Evolutionary conservation across 1,284 basidiomycete genomes (phyloP).

Genomic region (Sphaerobolus stellatus): DNA sequence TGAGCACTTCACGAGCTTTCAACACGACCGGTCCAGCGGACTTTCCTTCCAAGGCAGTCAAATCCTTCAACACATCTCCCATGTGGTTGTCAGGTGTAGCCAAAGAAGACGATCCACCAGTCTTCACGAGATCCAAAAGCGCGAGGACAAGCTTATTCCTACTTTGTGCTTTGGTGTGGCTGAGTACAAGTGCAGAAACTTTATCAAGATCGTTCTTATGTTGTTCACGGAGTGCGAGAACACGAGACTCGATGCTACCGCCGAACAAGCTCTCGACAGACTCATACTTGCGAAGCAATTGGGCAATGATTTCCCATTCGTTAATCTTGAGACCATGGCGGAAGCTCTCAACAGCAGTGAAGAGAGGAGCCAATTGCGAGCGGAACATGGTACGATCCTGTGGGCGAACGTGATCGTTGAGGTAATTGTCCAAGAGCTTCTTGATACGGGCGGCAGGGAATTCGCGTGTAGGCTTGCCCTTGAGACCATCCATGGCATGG

Average conservation of each 20-base stretch:
- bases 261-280: conserved; percentile 91
- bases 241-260: conserved; percentile 88
- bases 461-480: conserved; percentile 67
- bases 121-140: conserved; percentile 88
- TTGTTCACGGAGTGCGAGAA: conserved; percentile 88
- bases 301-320: conserved; percentile 75
- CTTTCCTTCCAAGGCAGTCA: conserved; percentile 85
- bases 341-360: conserved; percentile 82
- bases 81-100: conserved; percentile 70
- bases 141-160: conserved; percentile 88
- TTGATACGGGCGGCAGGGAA: conserved; percentile 86
- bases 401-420: conserved; percentile 78
- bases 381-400: conserved; percentile 80
- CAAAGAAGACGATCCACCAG: conserved; percentile 63
- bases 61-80: conserved; percentile 71
- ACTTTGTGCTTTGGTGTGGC: conserved; percentile 93
- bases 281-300: conserved; percentile 73
- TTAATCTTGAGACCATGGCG: conserved; percentile 83
- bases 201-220: conserved; percentile 91
- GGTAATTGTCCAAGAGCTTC: conserved; percentile 82
- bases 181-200: conserved; percentile 85
- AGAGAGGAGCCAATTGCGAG: conserved; percentile 68
- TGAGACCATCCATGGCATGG: conserved; percentile 73
- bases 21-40: conserved; percentile 87
- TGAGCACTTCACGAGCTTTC: conserved; percentile 97